Percentiles rank a stretch among this genome's conserved stretches.
These are phyloP conservation scores for Byssothecium circinans DNA, from an alignment of 2,329 filamentous ascomycete species.

Conservation along the genomic window DNA sequence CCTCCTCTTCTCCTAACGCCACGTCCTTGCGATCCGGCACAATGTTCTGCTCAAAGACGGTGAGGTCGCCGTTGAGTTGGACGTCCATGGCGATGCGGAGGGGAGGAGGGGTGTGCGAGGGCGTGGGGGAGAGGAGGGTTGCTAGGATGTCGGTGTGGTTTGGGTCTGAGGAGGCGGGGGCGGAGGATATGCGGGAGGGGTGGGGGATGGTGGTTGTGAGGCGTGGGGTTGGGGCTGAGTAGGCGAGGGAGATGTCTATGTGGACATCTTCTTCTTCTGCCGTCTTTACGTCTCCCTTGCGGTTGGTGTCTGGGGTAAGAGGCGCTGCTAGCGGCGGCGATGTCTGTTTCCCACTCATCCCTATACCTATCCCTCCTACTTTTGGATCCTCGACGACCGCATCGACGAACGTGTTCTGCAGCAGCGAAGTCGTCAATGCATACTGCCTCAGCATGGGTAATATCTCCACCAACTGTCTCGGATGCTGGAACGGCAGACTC, in stretches of 20 bases:
- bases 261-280: neutral
- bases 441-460: constrained; percentile 75
- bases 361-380: neutral
- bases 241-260: constrained; percentile 35
- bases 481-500: constrained; percentile 75
- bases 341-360: constrained; percentile 6
- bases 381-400: constrained; percentile 2
- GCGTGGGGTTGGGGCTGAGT: constrained; percentile 36
- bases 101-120: constrained; percentile 29
- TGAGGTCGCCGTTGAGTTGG: constrained; percentile 60
- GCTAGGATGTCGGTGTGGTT: constrained; percentile 12
- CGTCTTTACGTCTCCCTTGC: no score
- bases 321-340: constrained; percentile 21
- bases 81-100: constrained; percentile 61
- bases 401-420: constrained; percentile 60
- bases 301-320: constrained; percentile 12
- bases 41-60: constrained; percentile 62
- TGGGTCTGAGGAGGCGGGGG: constrained; percentile 20
- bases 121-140: constrained; percentile 3
- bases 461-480: constrained; percentile 71
- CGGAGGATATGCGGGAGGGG: constrained; percentile 19
- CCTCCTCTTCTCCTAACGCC: constrained; percentile 23
- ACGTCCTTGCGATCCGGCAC: constrained; percentile 31
- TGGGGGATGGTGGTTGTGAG: constrained; percentile 26
- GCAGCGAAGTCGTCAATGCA: constrained; percentile 66